These are phyloP conservation scores for Boechera retrofracta DNA, from an alignment of 345 rosid genomes.

Conservation along the genomic window DNA sequence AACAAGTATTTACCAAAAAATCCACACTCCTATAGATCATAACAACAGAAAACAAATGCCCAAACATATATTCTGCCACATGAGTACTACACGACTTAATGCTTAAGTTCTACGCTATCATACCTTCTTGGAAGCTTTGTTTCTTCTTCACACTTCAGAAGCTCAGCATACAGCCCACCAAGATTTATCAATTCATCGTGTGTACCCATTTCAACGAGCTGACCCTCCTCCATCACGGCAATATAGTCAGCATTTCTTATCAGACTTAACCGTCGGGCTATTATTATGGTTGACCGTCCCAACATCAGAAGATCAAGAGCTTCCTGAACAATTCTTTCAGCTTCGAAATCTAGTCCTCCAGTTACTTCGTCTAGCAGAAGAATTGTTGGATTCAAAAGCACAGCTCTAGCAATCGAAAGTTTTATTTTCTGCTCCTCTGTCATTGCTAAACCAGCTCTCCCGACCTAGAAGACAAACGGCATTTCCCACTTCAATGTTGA, in stretches of 20 bases:
- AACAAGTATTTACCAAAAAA: constrained; percentile 34
- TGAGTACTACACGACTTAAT: constrained; percentile 13
- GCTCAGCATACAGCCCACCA: constrained; percentile 89
- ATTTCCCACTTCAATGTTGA: constrained; percentile 23
- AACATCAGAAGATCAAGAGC: constrained; percentile 92
- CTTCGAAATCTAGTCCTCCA: constrained; percentile 94
- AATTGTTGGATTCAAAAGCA: constrained; percentile 81
- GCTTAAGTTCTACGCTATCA: constrained; percentile 20
- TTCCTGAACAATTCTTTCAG: constrained; percentile 89
- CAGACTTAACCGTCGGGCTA: constrained; percentile 91
- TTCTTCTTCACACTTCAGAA: constrained; percentile 95
- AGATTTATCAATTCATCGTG: constrained; percentile 80
- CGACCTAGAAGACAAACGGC: constrained; percentile 60
- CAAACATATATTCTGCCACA: constrained; percentile 17
- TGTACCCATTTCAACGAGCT: constrained; percentile 97
- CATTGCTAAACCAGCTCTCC: constrained; percentile 82
- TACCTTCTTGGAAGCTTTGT: constrained; percentile 98
- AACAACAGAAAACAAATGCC: constrained; percentile 11
- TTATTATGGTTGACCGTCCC: constrained; percentile 96
- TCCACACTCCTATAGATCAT: constrained; percentile 15
- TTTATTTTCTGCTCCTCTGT: constrained; percentile 93
- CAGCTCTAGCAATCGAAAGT: constrained; percentile 94
- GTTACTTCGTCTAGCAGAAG: constrained; percentile 98
- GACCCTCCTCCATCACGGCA: constrained; percentile 99
- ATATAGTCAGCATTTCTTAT: constrained; percentile 95